phyloP scores from a whole-genome alignment of 257 asterid species.

The Rhazya stricta region DNA sequence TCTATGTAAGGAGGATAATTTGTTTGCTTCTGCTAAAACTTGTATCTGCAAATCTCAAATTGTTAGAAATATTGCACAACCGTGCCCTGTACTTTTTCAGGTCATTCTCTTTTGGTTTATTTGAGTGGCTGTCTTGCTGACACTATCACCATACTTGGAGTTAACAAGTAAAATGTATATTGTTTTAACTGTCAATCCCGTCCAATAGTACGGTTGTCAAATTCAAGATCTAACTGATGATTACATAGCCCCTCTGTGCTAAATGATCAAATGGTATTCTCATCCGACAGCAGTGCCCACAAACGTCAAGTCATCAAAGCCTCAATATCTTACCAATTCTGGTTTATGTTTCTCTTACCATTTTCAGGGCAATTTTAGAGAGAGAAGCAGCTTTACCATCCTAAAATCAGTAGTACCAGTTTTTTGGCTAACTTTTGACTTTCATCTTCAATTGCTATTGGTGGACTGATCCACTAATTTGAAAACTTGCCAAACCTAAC shows the following conservation, averaged over 20 bases:
- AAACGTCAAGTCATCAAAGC: background rate
- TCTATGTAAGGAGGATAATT: background rate
- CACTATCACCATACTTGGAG: background rate
- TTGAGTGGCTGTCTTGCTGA: background rate
- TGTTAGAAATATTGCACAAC: background rate
- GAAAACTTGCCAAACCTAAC: background rate
- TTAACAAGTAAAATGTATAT: too few species aligned
- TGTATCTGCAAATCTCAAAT: background rate
- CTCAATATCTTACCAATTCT: background rate
- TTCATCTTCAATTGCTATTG: background rate
- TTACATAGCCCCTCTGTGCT: too few species aligned
- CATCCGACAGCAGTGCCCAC: too few species aligned
- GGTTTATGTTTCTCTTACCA: background rate
- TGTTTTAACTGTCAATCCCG: background rate
- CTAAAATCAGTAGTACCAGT: background rate
- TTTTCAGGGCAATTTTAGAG: background rate
- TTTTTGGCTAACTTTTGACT: background rate
- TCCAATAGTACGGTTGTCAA: background rate
- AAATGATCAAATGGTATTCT: too few species aligned
- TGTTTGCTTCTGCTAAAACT: background rate
- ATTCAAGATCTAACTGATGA: background rate
- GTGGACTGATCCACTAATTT: background rate
- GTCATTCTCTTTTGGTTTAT: background rate
- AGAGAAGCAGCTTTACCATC: background rate
- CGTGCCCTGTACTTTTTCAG: background rate